These are phyloP conservation scores for Spatholobus suberectus DNA, from an alignment of 306 rosid genomes.

Conservation along the genomic window DNA sequence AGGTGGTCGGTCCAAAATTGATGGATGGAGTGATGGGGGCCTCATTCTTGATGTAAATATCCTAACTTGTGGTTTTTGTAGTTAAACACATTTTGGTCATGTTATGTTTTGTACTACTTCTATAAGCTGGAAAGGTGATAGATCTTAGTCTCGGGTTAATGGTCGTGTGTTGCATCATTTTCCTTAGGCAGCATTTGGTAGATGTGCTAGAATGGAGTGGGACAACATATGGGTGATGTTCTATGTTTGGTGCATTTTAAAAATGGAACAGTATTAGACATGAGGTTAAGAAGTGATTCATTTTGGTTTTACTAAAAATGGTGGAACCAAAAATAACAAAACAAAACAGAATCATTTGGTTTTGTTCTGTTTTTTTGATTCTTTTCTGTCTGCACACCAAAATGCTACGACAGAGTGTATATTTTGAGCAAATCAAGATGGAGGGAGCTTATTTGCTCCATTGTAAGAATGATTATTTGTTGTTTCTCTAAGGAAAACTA, in stretches of 20 bases:
- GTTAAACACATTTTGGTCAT: conserved; percentile 28
- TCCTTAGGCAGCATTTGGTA: not conserved
- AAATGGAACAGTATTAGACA: not conserved
- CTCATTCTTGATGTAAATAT: conserved; percentile 84
- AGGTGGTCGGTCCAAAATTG: conserved; percentile 98
- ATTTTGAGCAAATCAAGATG: not conserved
- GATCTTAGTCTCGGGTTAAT: not conserved
- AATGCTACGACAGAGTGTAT: not conserved
- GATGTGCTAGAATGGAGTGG: not conserved
- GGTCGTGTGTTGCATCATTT: conserved; percentile 21
- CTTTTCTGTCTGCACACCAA: not conserved
- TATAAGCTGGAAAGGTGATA: not conserved
- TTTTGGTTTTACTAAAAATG: not conserved
- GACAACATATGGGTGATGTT: not conserved
- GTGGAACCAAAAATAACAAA: not conserved
- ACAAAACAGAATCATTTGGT: not conserved
- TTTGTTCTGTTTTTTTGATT: not conserved
- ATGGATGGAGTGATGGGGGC: conserved; percentile 98
- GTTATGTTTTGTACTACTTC: conserved; percentile 2
- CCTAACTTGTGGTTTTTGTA: conserved; percentile 36
- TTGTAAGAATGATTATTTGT: conserved; percentile 21
- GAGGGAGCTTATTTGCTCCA: conserved; percentile 17
- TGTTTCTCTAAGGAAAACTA: not conserved
- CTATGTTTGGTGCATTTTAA: not conserved
- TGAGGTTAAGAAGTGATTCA: not conserved